A percentile compares a stretch with the other conserved stretches of the same genome.
Conservation (phyloP, 257 asterid species). For the Rhazya stricta region DNA sequence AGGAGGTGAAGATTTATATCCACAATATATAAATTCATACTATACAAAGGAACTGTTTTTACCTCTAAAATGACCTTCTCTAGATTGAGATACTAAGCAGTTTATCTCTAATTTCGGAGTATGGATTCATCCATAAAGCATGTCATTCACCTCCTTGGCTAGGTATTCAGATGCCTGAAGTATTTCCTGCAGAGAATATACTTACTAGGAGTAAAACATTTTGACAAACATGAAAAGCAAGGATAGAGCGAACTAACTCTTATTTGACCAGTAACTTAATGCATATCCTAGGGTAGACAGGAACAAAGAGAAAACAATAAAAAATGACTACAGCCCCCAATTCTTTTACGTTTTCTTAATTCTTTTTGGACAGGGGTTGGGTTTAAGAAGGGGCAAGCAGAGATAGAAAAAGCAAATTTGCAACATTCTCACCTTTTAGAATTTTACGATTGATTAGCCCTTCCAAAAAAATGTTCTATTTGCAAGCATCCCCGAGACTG, state of each 20-base stretch:
- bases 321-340: not conserved
- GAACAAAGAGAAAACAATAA: not conserved
- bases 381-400: not conserved
- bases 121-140: not conserved
- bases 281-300: not conserved
- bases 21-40: not conserved
- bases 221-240: not conserved
- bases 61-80: not conserved
- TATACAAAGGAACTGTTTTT: not conserved
- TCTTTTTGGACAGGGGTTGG: not conserved
- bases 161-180: not conserved
- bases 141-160: not conserved
- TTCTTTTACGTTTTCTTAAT: not conserved
- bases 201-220: not conserved
- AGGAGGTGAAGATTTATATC: not conserved
- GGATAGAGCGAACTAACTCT: not conserved
- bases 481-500: constrained; percentile 59
- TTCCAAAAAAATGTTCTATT: constrained; percentile 82
- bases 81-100: not conserved
- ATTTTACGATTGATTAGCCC: constrained; percentile 32
- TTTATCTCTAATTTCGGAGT: not conserved
- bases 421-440: not conserved
- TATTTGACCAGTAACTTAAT: not conserved
- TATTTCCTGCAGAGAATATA: not conserved
- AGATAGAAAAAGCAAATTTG: not conserved